Percentiles rank a stretch among this genome's conserved stretches.
These are phyloP conservation scores for Podospora fimiseda DNA, from an alignment of 495 filamentous ascomycete genomes.

Conservation along the genomic window DNA sequence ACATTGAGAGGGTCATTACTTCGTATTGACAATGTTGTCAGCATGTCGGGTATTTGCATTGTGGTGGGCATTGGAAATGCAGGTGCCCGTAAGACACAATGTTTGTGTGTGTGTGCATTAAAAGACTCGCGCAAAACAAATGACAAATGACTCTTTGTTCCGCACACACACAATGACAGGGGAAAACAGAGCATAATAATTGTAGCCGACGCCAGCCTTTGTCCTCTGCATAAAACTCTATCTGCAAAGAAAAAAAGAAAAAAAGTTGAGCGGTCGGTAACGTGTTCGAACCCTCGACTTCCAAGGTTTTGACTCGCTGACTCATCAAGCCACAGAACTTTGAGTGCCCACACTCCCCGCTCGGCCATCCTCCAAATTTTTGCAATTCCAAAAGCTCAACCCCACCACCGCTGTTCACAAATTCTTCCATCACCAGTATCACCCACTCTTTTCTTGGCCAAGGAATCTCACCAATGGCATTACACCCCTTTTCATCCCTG, in stretches of 20 bases:
- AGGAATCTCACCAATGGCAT: constrained; percentile 25
- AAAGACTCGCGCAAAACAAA: no score
- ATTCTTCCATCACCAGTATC: constrained; percentile 26
- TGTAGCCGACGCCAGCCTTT: no score
- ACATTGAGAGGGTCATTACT: no score
- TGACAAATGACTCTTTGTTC: no score
- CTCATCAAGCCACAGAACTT: constrained; percentile 13
- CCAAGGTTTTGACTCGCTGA: constrained; percentile 7
- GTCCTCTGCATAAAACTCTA: no score
- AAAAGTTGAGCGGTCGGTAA: neutral
- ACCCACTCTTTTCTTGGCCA: constrained; percentile 4
- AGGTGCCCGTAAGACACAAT: no score
- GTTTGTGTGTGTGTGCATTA: no score
- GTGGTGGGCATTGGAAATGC: no score
- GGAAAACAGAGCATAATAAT: no score
- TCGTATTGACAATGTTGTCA: no score
- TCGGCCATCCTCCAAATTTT: constrained; percentile 20
- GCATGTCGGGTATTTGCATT: no score
- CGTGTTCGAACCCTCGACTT: constrained; percentile 16
- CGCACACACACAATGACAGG: no score
- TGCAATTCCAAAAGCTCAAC: constrained; percentile 10
- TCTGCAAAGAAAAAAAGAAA: neutral
- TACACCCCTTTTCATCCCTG: constrained; percentile 17
- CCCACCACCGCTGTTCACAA: constrained; percentile 6
- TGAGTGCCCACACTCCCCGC: constrained; percentile 21